Conservation (phyloP, 1,139 yeast species). For the Yamadazyma atlantica region DNA sequence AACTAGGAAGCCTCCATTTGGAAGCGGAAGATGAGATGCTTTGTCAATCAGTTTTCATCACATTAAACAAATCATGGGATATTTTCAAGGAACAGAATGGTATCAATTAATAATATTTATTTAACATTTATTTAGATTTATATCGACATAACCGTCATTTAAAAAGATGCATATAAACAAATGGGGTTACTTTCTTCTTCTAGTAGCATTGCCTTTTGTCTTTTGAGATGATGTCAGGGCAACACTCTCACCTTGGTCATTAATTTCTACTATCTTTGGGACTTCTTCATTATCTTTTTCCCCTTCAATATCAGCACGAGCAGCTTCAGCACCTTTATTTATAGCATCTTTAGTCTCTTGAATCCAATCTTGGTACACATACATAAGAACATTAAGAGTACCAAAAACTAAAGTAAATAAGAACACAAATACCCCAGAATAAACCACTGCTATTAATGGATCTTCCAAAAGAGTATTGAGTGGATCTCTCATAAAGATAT, state of each 20-base stretch:
- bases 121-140: neutral
- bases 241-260: conserved; percentile 11
- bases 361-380: conserved; percentile 14
- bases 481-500: conserved; percentile 44
- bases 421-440: conserved; percentile 40
- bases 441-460: conserved; percentile 51
- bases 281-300: conserved; percentile 3
- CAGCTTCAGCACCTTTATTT: conserved; percentile 9
- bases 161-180: neutral
- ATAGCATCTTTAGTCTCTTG: conserved; percentile 20
- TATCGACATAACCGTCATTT: neutral
- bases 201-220: conserved; percentile 3
- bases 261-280: conserved; percentile 18
- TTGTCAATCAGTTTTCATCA: conserved; percentile 84
- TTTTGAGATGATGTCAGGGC: conserved; percentile 1
- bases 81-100: conserved; percentile 54
- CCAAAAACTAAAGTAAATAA: conserved; percentile 44
- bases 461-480: conserved; percentile 35
- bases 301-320: conserved; percentile 3
- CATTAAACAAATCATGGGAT: conserved; percentile 91
- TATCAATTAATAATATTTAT: conserved; percentile 12
- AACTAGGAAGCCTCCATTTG: conserved; percentile 46
- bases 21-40: conserved; percentile 73
- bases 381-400: conserved; percentile 33
- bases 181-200: conserved; percentile 6